phyloP scores from a whole-genome alignment of 2,329 filamentous ascomycete species.

The Macrophomina tecta region DNA sequence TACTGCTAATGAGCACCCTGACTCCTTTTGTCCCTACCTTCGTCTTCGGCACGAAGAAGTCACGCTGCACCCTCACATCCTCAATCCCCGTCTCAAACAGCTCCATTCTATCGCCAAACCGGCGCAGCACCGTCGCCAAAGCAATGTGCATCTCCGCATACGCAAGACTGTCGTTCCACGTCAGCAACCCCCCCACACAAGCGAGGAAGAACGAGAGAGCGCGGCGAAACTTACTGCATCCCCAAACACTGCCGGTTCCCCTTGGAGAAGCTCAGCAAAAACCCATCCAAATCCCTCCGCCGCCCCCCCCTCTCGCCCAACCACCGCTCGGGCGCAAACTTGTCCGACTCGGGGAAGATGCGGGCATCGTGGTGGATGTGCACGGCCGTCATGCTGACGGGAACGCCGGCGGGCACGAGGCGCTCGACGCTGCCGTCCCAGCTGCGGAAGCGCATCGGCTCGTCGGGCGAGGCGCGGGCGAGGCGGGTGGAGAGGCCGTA shows the following conservation, averaged over 20 bases:
- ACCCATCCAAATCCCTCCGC: constrained; percentile 33
- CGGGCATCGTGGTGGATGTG: constrained; percentile 39
- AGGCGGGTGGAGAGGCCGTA: constrained; percentile 31
- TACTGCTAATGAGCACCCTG: constrained; percentile 33
- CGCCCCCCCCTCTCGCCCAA: constrained; percentile 35
- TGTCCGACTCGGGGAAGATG: constrained; percentile 40
- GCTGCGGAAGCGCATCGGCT: constrained; percentile 28
- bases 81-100: constrained; percentile 34
- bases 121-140: constrained; percentile 29
- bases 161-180: constrained; percentile 20
- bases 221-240: constrained; percentile 36
- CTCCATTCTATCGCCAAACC: constrained; percentile 27
- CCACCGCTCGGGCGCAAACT: constrained; percentile 42
- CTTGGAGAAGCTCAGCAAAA: constrained; percentile 40
- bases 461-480: constrained; percentile 30
- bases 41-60: constrained; percentile 47
- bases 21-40: constrained; percentile 44
- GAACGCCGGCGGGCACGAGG: constrained; percentile 29
- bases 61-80: constrained; percentile 44
- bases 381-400: constrained; percentile 27
- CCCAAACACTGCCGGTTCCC: constrained; percentile 42
- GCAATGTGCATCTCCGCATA: constrained; percentile 29
- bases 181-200: neutral
- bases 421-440: constrained; percentile 1
- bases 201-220: neutral